phyloP scores from a whole-genome alignment of 2,329 filamentous ascomycete genomes.

The Leptographium procerum region DNA sequence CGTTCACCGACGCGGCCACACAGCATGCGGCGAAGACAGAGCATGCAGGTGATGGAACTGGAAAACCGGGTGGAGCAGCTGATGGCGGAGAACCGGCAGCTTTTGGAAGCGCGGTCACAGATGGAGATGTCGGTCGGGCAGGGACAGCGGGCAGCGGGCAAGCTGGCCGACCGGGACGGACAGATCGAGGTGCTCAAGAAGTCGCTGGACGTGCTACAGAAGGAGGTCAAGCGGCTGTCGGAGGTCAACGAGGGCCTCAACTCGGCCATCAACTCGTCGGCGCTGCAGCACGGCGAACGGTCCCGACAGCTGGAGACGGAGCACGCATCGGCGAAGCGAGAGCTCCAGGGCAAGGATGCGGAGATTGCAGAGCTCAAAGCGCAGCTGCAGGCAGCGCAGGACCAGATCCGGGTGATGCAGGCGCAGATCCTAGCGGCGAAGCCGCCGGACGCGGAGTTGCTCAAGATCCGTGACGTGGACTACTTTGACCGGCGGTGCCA shows the following conservation, averaged over 20 bases:
- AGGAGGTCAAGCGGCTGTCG: slow-evolving; percentile 68
- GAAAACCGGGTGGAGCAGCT: slow-evolving; percentile 78
- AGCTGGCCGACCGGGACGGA: slow-evolving; percentile 69
- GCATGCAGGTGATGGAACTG: slow-evolving; percentile 92
- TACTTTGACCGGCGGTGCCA: slow-evolving; percentile 93
- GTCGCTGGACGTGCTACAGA: slow-evolving; percentile 67
- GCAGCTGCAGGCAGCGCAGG: slow-evolving; percentile 64
- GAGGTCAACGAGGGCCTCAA: slow-evolving; percentile 74
- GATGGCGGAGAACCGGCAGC: slow-evolving; percentile 68
- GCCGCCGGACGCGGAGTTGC: slow-evolving; percentile 55
- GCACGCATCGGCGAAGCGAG: slow-evolving; percentile 52
- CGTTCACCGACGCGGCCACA: slow-evolving; percentile 87
- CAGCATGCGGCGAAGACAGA: slow-evolving; percentile 92
- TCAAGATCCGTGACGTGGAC: slow-evolving; percentile 76
- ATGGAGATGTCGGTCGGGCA: slow-evolving; percentile 44
- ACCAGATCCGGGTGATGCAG: slow-evolving; percentile 47
- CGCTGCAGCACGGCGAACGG: slow-evolving; percentile 62
- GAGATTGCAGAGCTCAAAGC: slow-evolving; percentile 69
- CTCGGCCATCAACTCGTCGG: slow-evolving; percentile 66
- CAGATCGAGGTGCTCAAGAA: slow-evolving; percentile 76
- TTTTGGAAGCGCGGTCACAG: slow-evolving; percentile 60
- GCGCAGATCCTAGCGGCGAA: slow-evolving; percentile 47
- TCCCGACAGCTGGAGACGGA: slow-evolving; percentile 56
- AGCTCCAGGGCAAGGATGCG: slow-evolving; percentile 71
- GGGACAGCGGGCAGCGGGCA: slow-evolving; percentile 51